Conservation (phyloP, 257 asterid species). For the Solanum pimpinellifolium region DNA sequence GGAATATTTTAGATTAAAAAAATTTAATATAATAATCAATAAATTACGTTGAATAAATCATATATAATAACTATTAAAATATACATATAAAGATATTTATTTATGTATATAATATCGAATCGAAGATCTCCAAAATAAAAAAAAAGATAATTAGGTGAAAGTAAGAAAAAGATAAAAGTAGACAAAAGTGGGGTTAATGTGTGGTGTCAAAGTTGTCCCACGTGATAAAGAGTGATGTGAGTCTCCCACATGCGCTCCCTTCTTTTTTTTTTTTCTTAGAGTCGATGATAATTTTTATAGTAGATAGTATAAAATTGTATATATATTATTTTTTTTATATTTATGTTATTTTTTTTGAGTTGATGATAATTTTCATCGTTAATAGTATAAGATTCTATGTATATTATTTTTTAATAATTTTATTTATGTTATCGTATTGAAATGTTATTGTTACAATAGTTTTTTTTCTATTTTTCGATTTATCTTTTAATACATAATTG, state of each 20-base stretch:
- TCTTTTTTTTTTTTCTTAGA: too few relatives aligned
- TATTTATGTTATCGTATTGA: background rate
- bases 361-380: too few relatives aligned
- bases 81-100: too few relatives aligned
- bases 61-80: too few relatives aligned
- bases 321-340: background rate
- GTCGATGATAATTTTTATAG: too few relatives aligned
- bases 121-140: too few relatives aligned
- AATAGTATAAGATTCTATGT: too few relatives aligned
- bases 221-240: slow-evolving; percentile 23
- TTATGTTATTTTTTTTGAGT: background rate
- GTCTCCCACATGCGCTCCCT: slow-evolving; percentile 28
- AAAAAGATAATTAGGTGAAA: background rate
- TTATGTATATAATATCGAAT: background rate
- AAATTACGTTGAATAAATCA: too few relatives aligned
- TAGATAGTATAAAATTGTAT: too few relatives aligned
- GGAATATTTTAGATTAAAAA: too few relatives aligned
- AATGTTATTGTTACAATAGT: background rate
- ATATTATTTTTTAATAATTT: too few relatives aligned
- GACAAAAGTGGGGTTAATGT: slow-evolving; percentile 12
- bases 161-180: background rate
- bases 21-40: too few relatives aligned
- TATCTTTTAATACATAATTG: background rate
- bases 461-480: background rate
- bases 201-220: slow-evolving; percentile 38